A percentile compares a stretch with the other conserved stretches of the same genome.
Evolutionary conservation across 169 alveolate genomes (phyloP).

Genomic region (Eimeria zaria): DNA sequence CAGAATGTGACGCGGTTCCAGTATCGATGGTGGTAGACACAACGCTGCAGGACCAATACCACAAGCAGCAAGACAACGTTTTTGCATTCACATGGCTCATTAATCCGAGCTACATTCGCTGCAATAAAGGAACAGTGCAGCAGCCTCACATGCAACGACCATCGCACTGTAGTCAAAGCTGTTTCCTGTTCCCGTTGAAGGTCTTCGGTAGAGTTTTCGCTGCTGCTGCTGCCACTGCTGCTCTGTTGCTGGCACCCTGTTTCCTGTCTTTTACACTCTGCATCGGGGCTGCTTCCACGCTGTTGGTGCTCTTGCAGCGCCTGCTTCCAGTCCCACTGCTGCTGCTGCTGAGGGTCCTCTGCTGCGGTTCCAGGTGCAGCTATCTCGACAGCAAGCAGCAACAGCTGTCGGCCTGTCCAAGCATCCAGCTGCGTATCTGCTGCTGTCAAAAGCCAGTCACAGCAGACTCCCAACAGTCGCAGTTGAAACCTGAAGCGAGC

Average conservation of each 20-base stretch:
- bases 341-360: constrained; percentile 81
- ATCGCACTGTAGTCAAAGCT: constrained; percentile 51
- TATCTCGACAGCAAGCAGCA: constrained; percentile 80
- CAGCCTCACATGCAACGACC: constrained; percentile 83
- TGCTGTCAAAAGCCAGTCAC: constrained; percentile 69
- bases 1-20: constrained; percentile 85
- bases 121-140: neutral
- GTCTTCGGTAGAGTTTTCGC: neutral
- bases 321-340: constrained; percentile 43
- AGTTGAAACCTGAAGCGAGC: constrained; percentile 25
- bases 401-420: constrained; percentile 76
- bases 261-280: constrained; percentile 15
- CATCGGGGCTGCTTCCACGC: neutral
- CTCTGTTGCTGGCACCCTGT: neutral
- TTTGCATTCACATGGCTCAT: neutral
- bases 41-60: constrained; percentile 74
- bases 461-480: constrained; percentile 61
- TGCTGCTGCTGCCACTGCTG: constrained; percentile 40
- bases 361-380: constrained; percentile 72
- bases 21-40: constrained; percentile 81
- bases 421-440: constrained; percentile 81
- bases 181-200: neutral
- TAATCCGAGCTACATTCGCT: neutral
- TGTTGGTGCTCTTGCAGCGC: constrained; percentile 38
- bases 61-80: neutral